These are phyloP conservation scores for Laburnicola sp. DNA, from an alignment of 2,329 filamentous ascomycete genomes.

Conservation along the genomic window DNA sequence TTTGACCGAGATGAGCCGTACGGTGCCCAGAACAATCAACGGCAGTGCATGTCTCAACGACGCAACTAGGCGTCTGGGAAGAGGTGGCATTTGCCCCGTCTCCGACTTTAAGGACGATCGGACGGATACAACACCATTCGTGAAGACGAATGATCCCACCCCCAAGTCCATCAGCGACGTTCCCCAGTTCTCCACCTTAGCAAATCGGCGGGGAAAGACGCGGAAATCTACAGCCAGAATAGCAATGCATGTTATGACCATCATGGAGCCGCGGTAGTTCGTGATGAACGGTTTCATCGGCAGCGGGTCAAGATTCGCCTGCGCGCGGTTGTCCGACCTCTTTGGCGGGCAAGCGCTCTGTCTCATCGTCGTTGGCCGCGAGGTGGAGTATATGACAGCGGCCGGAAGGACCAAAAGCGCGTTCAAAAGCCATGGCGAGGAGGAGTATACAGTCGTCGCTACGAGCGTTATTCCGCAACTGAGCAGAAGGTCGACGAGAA, in stretches of 20 bases:
- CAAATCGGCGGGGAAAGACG: conserved; percentile 90
- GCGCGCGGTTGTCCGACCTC: conserved; percentile 22
- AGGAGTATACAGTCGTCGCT: conserved; percentile 82
- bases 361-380: conserved; percentile 24
- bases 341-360: conserved; percentile 25
- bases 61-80: conserved; percentile 62
- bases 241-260: conserved; percentile 83
- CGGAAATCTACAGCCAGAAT: conserved; percentile 97
- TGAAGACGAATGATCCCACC: conserved; percentile 96
- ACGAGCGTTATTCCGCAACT: conserved; percentile 82
- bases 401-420: conserved; percentile 74
- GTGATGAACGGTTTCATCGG: conserved; percentile 92
- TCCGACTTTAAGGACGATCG: conserved; percentile 74
- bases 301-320: conserved; percentile 54
- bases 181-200: conserved; percentile 98
- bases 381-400: conserved; percentile 60
- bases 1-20: conserved; percentile 87
- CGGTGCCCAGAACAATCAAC: conserved; percentile 74
- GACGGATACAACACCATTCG: conserved; percentile 86
- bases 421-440: conserved; percentile 72
- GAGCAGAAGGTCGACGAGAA: conserved; percentile 81
- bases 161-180: conserved; percentile 99
- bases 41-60: conserved; percentile 82
- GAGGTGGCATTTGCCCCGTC: conserved; percentile 52
- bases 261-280: conserved; percentile 86